Evolutionary conservation across 2,329 filamentous ascomycete genomes (phyloP).

Genomic region (Stagonosporopsis rhizophila): DNA sequence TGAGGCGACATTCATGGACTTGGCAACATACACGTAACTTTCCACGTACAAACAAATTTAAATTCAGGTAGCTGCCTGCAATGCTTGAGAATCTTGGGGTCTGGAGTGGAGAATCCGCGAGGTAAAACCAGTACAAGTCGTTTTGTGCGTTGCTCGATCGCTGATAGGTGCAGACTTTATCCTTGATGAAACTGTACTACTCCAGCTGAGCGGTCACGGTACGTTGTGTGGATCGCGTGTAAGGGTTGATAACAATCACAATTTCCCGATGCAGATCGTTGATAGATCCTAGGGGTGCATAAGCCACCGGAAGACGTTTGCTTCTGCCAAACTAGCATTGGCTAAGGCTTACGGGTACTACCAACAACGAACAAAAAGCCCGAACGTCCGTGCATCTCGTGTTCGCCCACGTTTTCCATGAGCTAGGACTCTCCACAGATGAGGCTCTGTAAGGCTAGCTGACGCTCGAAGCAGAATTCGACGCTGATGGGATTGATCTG

Average conservation of each 20-base stretch:
- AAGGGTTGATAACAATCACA: constrained; percentile 2
- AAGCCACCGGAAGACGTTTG: constrained; percentile 7
- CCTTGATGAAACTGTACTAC: constrained; percentile 9
- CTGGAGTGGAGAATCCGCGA: background rate
- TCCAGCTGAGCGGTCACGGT: no score
- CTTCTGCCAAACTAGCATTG: constrained; percentile 1
- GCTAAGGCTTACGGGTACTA: constrained; percentile 10
- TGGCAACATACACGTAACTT: background rate
- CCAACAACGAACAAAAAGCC: constrained; percentile 4
- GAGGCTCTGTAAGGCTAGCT: constrained; percentile 3
- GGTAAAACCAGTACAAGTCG: background rate
- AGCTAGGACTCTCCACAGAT: background rate
- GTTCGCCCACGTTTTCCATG: constrained; percentile 10
- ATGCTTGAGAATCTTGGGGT: background rate
- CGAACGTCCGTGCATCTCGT: constrained; percentile 6
- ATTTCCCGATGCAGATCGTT: constrained; percentile 10
- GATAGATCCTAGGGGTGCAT: constrained; percentile 5
- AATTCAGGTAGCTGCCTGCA: constrained; percentile 1
- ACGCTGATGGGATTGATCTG: background rate
- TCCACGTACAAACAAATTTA: background rate
- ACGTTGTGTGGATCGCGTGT: background rate
- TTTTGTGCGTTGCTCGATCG: background rate
- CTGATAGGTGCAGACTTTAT: constrained; percentile 1
- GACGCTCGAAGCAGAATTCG: background rate
- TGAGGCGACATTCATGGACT: background rate